phyloP scores from a whole-genome alignment of 1,284 basidiomycete genomes.

The Sanguinoderma infundibulare region DNA sequence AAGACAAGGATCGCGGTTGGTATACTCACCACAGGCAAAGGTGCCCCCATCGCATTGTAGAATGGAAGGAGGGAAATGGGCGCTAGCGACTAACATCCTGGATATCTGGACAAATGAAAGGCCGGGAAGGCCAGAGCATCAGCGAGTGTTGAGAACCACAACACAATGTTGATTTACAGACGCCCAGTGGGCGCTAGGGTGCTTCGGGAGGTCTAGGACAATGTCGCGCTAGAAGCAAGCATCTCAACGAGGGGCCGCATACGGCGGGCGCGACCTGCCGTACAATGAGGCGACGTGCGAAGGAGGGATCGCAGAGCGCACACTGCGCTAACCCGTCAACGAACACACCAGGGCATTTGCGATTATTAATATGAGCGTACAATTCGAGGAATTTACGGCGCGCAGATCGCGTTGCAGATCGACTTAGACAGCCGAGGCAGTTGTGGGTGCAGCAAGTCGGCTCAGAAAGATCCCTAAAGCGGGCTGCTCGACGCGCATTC shows the following conservation, averaged over 20 bases:
- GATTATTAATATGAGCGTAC: no score
- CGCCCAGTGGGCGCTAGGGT: background rate
- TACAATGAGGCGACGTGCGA: background rate
- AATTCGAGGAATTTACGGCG: no score
- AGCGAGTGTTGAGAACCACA: background rate
- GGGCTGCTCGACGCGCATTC: background rate
- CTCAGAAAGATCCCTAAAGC: conserved; percentile 1
- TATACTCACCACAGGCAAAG: background rate
- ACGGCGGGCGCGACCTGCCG: background rate
- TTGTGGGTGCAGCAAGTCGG: conserved; percentile 19
- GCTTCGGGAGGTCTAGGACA: background rate
- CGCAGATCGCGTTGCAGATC: conserved; percentile 6
- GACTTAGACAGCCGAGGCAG: background rate
- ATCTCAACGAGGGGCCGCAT: background rate
- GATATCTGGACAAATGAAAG: background rate
- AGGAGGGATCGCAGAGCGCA: background rate
- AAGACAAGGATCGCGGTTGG: background rate
- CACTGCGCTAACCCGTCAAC: no score
- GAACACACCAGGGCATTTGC: no score
- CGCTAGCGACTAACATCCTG: background rate
- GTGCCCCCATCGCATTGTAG: background rate
- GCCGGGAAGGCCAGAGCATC: background rate
- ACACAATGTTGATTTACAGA: background rate
- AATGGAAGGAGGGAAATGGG: background rate
- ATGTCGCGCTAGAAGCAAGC: background rate